Evolutionary conservation across 768 basidiomycete genomes (phyloP), one percentile per base, ranked within the genome.

Genomic region (Tephrocybe rancida): DNA sequence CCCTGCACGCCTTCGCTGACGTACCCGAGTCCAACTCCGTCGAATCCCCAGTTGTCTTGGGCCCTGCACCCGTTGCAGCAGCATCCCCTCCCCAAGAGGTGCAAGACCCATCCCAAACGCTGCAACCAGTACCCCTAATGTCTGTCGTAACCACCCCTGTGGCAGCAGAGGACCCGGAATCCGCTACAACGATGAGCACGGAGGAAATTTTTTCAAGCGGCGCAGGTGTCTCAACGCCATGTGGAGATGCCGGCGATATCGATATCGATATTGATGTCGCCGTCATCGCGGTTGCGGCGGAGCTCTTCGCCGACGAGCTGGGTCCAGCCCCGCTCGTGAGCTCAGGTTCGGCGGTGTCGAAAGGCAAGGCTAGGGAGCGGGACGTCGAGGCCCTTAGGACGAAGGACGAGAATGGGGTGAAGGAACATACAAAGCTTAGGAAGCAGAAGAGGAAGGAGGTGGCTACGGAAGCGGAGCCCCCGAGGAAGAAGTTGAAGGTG

Each of bases 391-490:
- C 60, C 4, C 47, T 59, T n/a, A 47, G 52, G 45, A 48, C 34
- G 7, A 63, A 53, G 27, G 58, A 63, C 18, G 52, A 57, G 50
- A 59, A 61, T 52, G 55, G 52, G 19, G 47, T 34, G 29, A 47
- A 39, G 39, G 49, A 48, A 38, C 34, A 13, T 6, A 27, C 53
- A 53, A 52, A 51, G 22, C 29, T 14, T 26, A 65, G 65, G 57
- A 61, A 59, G 58, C 68, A 67, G 52, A 64, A 64, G 46, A 70
- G 66, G 60, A 55, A 61, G 29, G 50, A 58, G 19, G 38, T 48
- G 16, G 57, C 35, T 46, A 26, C 46, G 11, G 46, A 30, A 27
- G 27, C 25, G 8, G 63, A 60, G 21, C 59, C 52, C n/a, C 27
- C 55, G 22, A 54, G 52, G 54, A 68, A 70, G 61, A 64, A 62